Base-by-base conservation (phyloP, 78 protist species). In the Neovahlkampfia damariscottae region DNA sequence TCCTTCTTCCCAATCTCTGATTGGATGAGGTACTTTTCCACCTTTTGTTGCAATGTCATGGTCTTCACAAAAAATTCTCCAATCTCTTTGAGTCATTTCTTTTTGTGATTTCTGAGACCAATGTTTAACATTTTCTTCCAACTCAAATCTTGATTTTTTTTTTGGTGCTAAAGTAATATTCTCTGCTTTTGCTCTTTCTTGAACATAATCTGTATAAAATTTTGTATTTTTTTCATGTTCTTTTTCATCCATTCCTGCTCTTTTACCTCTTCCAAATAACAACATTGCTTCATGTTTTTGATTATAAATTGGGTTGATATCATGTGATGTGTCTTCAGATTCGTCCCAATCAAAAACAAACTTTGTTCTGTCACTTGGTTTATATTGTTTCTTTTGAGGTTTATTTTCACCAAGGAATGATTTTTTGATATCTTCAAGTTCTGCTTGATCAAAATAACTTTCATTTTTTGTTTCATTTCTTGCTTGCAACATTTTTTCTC, bases 21-120 rank as follows among this genome's bases (percentile, higher is more conserved):
- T 1, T 29, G 91, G 91, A 0, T 5, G 4, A 29, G 86, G 87
- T 27, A 72, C 2, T 3, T n/a, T 30, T 1, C 29, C 67, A 2
- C 98, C 98, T 6, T 41, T 7, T 7, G 77, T 62, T 6, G 40
- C 39, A 7, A 96, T 93, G 50, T 89, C 82, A 39, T 83, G 91
- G 68, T 96, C 99, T 40, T 96, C 99, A 10, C 79, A 32, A 77
- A 96, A 83, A 5, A 96, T 95, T 37, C 96, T 81, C 98, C 98
- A 96, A 73, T 96, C 99, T 27, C 98, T 80, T 19, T 88, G 92
- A 1, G 83, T 79, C 99, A 96, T 96, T 7, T 90, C 68, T 5
- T 6, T 78, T 28, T 94, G 82, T 8, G 38, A 27, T 82, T 96
- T 96, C 67, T 90, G 92, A 19, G 78, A 30, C 98, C 99, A 96